These are phyloP conservation scores for Alternaria conjuncta DNA, from an alignment of 2,329 filamentous ascomycete species.

Conservation along the genomic window DNA sequence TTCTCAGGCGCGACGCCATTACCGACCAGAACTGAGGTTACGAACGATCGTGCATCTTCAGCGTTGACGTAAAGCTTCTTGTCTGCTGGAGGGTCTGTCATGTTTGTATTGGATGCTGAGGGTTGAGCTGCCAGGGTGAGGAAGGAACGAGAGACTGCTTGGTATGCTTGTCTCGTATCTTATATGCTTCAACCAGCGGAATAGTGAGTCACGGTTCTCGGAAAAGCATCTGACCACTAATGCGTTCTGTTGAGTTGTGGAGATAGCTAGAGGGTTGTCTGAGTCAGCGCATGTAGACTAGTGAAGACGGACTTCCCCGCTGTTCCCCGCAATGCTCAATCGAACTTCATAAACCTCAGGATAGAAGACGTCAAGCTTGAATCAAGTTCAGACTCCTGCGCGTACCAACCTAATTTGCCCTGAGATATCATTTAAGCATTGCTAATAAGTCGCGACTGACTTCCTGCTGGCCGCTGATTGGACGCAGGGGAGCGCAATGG, in stretches of 20 bases:
- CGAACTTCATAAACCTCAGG: neutral
- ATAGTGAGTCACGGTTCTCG: neutral
- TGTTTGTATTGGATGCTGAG: neutral
- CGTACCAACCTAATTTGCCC: rapidly evolving
- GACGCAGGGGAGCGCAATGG: neutral
- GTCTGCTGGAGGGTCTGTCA: neutral
- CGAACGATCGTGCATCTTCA: slow-evolving; percentile 48
- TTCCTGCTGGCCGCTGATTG: neutral
- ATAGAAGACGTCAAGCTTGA: neutral
- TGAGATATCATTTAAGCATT: neutral
- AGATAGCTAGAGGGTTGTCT: neutral
- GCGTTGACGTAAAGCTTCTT: slow-evolving; percentile 18
- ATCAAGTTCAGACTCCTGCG: neutral
- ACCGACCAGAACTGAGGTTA: slow-evolving; percentile 61
- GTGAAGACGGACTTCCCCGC: neutral
- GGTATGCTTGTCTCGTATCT: neutral
- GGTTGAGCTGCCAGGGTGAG: neutral
- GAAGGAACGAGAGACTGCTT: neutral
- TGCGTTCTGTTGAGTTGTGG: neutral
- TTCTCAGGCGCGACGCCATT: slow-evolving; percentile 66
- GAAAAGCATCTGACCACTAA: neutral
- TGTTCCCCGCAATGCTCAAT: neutral
- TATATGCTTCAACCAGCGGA: neutral
- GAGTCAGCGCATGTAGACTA: neutral
- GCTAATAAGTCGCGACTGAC: neutral